These are phyloP conservation scores for Tetracentron sinense DNA, from an alignment of 164 flowering plant species.

Conservation along the genomic window DNA sequence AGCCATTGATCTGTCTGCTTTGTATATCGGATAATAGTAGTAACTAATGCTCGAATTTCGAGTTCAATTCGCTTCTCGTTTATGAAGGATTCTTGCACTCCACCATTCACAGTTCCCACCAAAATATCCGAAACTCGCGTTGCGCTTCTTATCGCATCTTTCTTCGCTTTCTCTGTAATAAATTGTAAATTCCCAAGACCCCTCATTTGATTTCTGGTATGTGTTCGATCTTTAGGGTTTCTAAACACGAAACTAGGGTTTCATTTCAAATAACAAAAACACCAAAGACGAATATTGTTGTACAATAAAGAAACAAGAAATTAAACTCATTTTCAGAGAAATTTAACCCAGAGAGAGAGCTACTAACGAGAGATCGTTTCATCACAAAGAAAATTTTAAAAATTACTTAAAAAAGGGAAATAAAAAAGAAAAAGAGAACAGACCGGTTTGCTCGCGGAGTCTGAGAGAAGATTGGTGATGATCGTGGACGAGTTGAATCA, in stretches of 20 bases:
- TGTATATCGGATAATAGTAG: constrained; percentile 37
- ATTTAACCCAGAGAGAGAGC: neutral
- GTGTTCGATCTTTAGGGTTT: neutral
- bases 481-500: constrained; percentile 38
- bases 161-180: constrained; percentile 64
- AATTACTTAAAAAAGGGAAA: neutral
- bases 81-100: constrained; percentile 64
- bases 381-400: neutral
- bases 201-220: neutral
- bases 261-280: neutral
- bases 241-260: neutral
- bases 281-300: too few relatives aligned
- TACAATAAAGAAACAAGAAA: neutral
- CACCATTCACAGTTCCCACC: constrained; percentile 75
- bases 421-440: neutral
- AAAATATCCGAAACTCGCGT: constrained; percentile 55
- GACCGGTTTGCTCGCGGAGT: constrained; percentile 52
- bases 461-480: constrained; percentile 36
- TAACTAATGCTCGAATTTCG: constrained; percentile 55
- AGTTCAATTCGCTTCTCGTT: constrained; percentile 75
- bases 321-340: neutral
- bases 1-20: constrained; percentile 91
- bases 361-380: neutral
- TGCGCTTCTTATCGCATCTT: constrained; percentile 51
- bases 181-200: neutral